phyloP scores from a whole-genome alignment of 495 filamentous ascomycete species.

The Penicillium lividum region DNA sequence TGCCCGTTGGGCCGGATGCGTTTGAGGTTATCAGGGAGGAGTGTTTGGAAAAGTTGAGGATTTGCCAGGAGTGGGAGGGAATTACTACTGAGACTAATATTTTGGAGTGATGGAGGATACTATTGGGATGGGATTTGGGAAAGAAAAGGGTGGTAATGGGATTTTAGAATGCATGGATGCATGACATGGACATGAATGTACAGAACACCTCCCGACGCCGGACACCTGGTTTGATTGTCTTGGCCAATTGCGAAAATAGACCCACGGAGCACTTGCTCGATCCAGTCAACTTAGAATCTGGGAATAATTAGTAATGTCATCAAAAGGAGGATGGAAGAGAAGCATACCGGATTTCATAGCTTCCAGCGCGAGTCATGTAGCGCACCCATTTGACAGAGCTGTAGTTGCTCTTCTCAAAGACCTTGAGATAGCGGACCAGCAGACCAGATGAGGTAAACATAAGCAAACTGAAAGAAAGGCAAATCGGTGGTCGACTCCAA shows the following conservation, averaged over 20 bases:
- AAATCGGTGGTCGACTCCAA: conserved; percentile 92
- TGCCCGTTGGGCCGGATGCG: background rate
- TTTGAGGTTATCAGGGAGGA: background rate
- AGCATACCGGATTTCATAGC: conserved; percentile 57
- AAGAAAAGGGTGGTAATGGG: background rate
- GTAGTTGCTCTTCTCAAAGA: conserved; percentile 99
- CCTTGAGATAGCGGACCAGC: conserved; percentile 93
- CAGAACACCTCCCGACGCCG: conserved; percentile 28
- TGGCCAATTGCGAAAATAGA: background rate
- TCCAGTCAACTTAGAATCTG: conserved; percentile 1
- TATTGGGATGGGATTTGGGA: too few relatives aligned
- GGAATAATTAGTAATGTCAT: background rate
- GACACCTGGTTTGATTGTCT: conserved; percentile 24
- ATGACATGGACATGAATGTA: conserved; percentile 14
- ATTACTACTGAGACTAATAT: conserved; percentile 9
- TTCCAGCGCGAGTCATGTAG: conserved; percentile 93
- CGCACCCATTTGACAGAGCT: conserved; percentile 98
- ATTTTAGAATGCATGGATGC: conserved; percentile 3
- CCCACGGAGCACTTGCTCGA: background rate
- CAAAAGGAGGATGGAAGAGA: background rate
- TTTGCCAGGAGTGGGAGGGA: conserved; percentile 8
- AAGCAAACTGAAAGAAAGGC: conserved; percentile 84
- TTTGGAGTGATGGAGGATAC: background rate
- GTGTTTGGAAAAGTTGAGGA: background rate
- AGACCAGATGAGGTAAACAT: conserved; percentile 98